Percentiles rank a stretch among this genome's conserved stretches.
Evolutionary conservation across 2,329 filamentous ascomycete species (phyloP).

Genomic region (Diplodia sapinea): DNA sequence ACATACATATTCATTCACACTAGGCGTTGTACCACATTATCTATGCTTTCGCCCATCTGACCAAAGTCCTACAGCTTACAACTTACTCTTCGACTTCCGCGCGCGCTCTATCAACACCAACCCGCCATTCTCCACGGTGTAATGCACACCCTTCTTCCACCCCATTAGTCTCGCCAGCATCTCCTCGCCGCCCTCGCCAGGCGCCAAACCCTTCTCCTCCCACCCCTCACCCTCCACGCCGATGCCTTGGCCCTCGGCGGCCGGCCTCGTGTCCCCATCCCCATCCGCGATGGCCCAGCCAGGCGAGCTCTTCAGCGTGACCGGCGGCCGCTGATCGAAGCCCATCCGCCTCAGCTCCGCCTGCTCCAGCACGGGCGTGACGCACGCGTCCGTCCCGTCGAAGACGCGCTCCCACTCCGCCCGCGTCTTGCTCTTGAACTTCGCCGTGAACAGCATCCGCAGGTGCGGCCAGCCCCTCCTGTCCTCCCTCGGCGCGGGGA

Average conservation of each 20-base stretch:
- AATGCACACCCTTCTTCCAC: slow-evolving; percentile 75
- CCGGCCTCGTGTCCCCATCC: slow-evolving; percentile 46
- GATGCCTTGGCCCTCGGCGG: slow-evolving; percentile 65
- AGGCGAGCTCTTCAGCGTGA: slow-evolving; percentile 73
- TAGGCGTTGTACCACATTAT: not conserved
- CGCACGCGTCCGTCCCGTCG: slow-evolving; percentile 90
- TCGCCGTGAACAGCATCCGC: slow-evolving; percentile 62
- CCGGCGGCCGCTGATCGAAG: slow-evolving; percentile 73
- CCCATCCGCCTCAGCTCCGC: slow-evolving; percentile 68
- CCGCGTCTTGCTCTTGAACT: slow-evolving; percentile 73
- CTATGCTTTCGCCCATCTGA: not conserved
- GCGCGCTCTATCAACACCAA: slow-evolving; percentile 47
- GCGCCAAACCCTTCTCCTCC: slow-evolving; percentile 61
- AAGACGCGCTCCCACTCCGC: slow-evolving; percentile 85
- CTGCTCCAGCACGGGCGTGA: slow-evolving; percentile 83
- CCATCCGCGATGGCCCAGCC: slow-evolving; percentile 65
- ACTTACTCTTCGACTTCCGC: not conserved
- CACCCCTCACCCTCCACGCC: slow-evolving; percentile 74
- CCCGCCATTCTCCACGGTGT: slow-evolving; percentile 67
- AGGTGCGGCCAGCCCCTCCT: slow-evolving; percentile 71
- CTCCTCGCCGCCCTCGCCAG: slow-evolving; percentile 75
- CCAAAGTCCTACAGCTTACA: slow-evolving; percentile 7
- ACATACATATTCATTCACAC: not conserved
- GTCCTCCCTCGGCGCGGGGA: slow-evolving; percentile 62
- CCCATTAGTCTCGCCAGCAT: slow-evolving; percentile 75